Conservation (phyloP, 2,329 filamentous ascomycete species). For the Penicillium paneum region DNA sequence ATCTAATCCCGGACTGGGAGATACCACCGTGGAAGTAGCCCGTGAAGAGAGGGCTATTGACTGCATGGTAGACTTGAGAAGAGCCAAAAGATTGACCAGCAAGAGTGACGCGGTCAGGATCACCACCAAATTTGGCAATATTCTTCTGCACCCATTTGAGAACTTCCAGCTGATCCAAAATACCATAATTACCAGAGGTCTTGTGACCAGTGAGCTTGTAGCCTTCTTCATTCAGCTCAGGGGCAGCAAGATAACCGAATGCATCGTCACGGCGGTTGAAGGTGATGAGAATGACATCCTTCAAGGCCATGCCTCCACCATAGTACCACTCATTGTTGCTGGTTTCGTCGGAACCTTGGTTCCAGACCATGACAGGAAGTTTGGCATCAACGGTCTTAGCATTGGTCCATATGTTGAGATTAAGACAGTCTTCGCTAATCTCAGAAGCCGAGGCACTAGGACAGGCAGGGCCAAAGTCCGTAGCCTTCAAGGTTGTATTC, state of each 20-base stretch:
- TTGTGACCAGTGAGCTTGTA: conserved; percentile 21
- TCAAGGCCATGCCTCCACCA: conserved; percentile 30
- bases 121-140: conserved; percentile 53
- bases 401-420: conserved; percentile 32
- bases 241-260: conserved; percentile 28
- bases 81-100: conserved; percentile 31
- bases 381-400: conserved; percentile 20
- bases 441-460: conserved; percentile 13
- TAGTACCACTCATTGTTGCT: conserved; percentile 26
- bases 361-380: conserved; percentile 32
- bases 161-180: conserved; percentile 53
- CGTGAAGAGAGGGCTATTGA: conserved; percentile 30
- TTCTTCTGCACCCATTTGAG: conserved; percentile 55
- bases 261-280: conserved; percentile 30
- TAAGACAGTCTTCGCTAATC: conserved; percentile 35
- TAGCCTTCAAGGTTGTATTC: conserved; percentile 22
- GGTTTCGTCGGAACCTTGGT: conserved; percentile 28
- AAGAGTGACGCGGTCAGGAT: conserved; percentile 49
- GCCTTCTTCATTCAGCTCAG: conserved; percentile 27
- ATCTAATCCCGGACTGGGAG: conserved; percentile 30
- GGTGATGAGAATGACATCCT: conserved; percentile 28
- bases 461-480: conserved; percentile 17
- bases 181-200: conserved; percentile 35
- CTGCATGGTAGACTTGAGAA: conserved; percentile 30
- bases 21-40: conserved; percentile 33